Percentiles rank a stretch among this genome's conserved stretches.
phyloP scores from a whole-genome alignment of 495 filamentous ascomycete species.

The Terfezia boudieri region DNA sequence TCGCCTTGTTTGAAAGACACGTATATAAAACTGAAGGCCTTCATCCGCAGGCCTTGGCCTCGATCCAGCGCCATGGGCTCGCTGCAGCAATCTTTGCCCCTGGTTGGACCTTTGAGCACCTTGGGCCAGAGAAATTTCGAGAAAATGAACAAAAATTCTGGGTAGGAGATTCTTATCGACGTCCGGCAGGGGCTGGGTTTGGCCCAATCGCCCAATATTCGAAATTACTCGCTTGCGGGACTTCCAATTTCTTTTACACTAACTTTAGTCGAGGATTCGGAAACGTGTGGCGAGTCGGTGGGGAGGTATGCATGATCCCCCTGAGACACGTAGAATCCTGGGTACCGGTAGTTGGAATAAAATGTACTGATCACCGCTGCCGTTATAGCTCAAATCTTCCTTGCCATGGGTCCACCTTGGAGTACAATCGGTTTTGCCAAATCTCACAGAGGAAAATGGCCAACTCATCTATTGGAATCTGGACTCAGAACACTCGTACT shows the following conservation, averaged over 20 bases:
- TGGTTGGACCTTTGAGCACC: conserved; percentile 27
- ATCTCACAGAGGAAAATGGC: neutral
- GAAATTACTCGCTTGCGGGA: conserved; percentile 15
- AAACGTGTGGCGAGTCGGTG: conserved; percentile 8
- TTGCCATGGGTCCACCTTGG: conserved; percentile 14
- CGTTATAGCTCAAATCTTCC: neutral
- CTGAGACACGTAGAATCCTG: neutral
- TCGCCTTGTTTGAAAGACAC: conserved; percentile 4
- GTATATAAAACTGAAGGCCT: conserved; percentile 1
- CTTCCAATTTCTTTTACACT: conserved; percentile 22
- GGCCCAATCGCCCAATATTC: neutral
- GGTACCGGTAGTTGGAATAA: conserved; percentile 1
- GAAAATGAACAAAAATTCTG: conserved; percentile 21
- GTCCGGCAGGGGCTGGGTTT: neutral
- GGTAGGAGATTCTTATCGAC: conserved; percentile 14
- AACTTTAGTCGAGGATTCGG: conserved; percentile 23
- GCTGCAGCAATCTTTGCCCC: conserved; percentile 24
- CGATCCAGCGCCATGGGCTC: conserved; percentile 15
- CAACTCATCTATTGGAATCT: conserved; percentile 11
- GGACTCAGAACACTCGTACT: conserved; percentile 7
- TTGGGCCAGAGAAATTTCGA: conserved; percentile 14
- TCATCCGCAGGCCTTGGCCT: conserved; percentile 18
- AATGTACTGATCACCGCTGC: neutral
- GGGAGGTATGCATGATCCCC: conserved; percentile 3
- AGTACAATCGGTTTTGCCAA: conserved; percentile 11